Conservation (phyloP, 768 basidiomycete species). For the Rhodocollybia butyracea region DNA sequence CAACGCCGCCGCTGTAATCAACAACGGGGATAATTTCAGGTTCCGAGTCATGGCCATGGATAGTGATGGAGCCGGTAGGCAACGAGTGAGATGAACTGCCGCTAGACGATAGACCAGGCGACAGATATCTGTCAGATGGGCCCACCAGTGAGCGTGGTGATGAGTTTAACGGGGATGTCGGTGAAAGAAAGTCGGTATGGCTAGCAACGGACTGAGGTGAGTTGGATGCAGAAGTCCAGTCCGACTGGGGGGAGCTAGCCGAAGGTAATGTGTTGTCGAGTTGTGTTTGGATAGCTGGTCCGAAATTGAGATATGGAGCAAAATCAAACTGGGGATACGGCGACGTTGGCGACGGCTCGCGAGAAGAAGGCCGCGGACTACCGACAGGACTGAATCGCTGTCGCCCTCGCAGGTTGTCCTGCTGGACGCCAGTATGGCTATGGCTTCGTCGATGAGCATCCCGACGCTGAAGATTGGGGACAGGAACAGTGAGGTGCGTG, state of each 20-base stretch:
- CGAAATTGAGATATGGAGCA: conserved; percentile 3
- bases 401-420: neutral
- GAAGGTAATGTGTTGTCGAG: neutral
- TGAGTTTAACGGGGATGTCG: neutral
- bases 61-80: neutral
- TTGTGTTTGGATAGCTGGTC: neutral
- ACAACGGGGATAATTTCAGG: neutral
- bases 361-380: conserved; percentile 3
- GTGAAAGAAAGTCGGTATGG: neutral
- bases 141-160: neutral
- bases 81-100: neutral
- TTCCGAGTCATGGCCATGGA: conserved; percentile 2
- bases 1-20: conserved; percentile 3
- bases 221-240: neutral
- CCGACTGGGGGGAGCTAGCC: neutral
- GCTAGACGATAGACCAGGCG: neutral
- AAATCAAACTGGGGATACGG: neutral
- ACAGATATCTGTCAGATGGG: neutral
- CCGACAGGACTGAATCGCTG: neutral
- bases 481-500: conserved; percentile 6
- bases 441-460: conserved; percentile 5
- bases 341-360: conserved; percentile 1
- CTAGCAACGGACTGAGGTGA: neutral
- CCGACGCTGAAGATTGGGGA: neutral
- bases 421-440: conserved; percentile 5